Conservation (phyloP, 2,329 filamentous ascomycete species). For the Nakataea oryzae region DNA sequence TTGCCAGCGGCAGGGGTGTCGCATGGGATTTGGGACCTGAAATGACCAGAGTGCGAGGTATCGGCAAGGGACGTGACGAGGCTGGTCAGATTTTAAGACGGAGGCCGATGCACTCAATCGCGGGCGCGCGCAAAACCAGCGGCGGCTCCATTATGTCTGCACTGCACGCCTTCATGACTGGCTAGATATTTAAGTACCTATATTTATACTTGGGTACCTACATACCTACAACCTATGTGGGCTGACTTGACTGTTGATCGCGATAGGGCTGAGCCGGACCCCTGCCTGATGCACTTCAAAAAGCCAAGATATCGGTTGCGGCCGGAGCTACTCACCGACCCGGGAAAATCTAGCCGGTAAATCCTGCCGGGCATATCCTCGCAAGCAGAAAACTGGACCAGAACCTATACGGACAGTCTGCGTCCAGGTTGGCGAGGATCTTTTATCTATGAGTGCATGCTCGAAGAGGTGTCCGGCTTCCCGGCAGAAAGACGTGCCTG, state of each 20-base stretch:
- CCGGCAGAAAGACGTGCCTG: too few species aligned
- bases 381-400: neutral
- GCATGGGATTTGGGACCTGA: too few species aligned
- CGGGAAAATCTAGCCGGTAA: neutral
- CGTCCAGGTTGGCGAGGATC: neutral
- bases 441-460: neutral
- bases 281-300: neutral
- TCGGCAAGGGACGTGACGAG: too few species aligned
- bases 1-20: too few species aligned
- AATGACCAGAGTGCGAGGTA: too few species aligned
- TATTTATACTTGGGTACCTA: too few species aligned
- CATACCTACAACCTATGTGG: too few species aligned
- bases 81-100: too few species aligned
- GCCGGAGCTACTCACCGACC: neutral
- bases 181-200: too few species aligned
- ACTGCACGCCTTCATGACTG: neutral
- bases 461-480: too few species aligned
- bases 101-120: neutral
- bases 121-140: neutral
- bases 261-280: neutral
- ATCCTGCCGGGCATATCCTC: neutral
- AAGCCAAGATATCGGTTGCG: neutral
- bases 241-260: neutral
- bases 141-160: neutral
- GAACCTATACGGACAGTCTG: neutral